These are phyloP conservation scores for Sclerotiophoma versabilis DNA, from an alignment of 2,329 filamentous ascomycete species.

Conservation along the genomic window DNA sequence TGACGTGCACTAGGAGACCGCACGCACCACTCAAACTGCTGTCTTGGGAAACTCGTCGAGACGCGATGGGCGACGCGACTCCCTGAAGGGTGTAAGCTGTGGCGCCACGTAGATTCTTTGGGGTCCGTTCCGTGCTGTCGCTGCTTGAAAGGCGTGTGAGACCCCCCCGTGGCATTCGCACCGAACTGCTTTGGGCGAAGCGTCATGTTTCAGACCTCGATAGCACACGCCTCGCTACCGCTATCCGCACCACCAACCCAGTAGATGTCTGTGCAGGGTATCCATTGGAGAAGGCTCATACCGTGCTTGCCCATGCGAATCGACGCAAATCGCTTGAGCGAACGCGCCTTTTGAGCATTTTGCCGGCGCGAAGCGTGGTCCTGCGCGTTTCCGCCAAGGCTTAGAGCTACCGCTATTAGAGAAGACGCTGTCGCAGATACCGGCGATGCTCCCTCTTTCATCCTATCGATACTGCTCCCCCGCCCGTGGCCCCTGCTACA, in stretches of 20 bases:
- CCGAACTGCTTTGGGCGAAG: constrained; percentile 4
- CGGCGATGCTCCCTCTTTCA: constrained; percentile 15
- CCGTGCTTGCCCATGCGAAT: constrained; percentile 4
- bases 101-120: constrained; percentile 13
- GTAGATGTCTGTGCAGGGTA: constrained; percentile 8
- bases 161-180: not conserved
- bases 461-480: constrained; percentile 24
- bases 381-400: not conserved
- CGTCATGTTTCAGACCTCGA: constrained; percentile 18
- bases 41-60: constrained; percentile 15
- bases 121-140: constrained; percentile 10
- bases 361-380: not conserved
- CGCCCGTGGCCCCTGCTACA: constrained; percentile 8
- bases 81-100: constrained; percentile 5
- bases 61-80: constrained; percentile 7
- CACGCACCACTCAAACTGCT: constrained; percentile 11
- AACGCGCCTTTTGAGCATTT: not conserved
- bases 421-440: constrained; percentile 19
- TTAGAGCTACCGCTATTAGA: constrained; percentile 13
- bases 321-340: constrained; percentile 4
- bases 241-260: constrained; percentile 11
- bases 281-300: constrained; percentile 12
- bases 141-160: constrained; percentile 29
- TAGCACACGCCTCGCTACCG: constrained; percentile 32
- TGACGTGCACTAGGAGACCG: constrained; percentile 9